A percentile compares a stretch with the other conserved stretches of the same genome.
phyloP scores from a whole-genome alignment of 208 protist species.

The Trypanosoma boissoni region DNA sequence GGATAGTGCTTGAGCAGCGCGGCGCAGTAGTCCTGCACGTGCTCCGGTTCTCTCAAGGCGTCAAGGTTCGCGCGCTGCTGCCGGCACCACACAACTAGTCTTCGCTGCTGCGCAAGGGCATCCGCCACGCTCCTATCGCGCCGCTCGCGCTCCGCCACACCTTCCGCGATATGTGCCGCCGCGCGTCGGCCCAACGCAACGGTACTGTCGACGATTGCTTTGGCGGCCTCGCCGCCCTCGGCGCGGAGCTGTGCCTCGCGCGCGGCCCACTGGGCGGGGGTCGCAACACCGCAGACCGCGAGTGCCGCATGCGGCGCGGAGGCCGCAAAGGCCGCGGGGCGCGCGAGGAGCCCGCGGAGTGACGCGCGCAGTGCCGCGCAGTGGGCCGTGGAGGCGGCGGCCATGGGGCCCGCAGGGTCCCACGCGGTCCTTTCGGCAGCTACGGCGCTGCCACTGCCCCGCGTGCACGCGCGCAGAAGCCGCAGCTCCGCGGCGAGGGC shows the following conservation, averaged over 20 bases:
- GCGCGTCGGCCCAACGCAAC: constrained; percentile 41
- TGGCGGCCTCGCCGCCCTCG: too few relatives aligned
- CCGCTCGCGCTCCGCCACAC: constrained; percentile 23
- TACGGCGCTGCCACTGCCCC: background rate
- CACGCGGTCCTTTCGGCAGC: too few relatives aligned
- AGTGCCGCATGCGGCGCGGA: too few relatives aligned
- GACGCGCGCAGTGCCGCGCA: too few relatives aligned
- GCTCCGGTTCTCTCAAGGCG: constrained; percentile 79
- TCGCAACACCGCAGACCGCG: too few relatives aligned
- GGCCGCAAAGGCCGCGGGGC: too few relatives aligned
- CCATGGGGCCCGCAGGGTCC: too few relatives aligned
- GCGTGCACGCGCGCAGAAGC: background rate
- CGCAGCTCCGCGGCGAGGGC: constrained; percentile 16
- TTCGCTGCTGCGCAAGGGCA: constrained; percentile 55
- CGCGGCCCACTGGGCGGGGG: too few relatives aligned
- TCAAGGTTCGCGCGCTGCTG: constrained; percentile 87
- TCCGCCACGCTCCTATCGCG: constrained; percentile 40
- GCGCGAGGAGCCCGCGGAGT: too few relatives aligned
- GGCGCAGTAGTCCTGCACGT: constrained; percentile 85
- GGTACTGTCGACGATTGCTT: too few relatives aligned
- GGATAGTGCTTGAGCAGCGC: constrained; percentile 75
- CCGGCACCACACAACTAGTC: constrained; percentile 77
- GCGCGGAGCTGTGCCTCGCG: too few relatives aligned
- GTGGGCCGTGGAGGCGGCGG: too few relatives aligned
- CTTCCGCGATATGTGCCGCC: constrained; percentile 33